phyloP scores from a whole-genome alignment of 768 basidiomycete genomes.

The Termitomyces sp. region DNA sequence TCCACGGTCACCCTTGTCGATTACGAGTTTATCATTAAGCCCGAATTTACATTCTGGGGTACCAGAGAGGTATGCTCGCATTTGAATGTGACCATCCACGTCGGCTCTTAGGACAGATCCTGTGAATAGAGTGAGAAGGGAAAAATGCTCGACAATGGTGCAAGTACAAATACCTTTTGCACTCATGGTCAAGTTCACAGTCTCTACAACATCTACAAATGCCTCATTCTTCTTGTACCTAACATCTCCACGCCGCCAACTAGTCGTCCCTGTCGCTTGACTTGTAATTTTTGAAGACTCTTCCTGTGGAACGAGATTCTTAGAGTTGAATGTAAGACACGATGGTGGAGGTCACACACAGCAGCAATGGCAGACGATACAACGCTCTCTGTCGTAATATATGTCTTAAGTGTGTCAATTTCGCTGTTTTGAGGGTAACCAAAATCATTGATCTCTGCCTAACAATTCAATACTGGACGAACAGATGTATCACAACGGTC shows the following conservation, averaged over 20 bases:
- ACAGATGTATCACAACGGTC: background rate
- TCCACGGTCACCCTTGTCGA: conserved; percentile 75
- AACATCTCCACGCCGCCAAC: conserved; percentile 92
- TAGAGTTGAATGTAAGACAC: background rate
- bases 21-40: conserved; percentile 95
- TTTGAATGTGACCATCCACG: conserved; percentile 95
- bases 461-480: conserved; percentile 1
- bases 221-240: conserved; percentile 99
- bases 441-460: conserved; percentile 89
- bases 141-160: background rate
- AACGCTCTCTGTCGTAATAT: conserved; percentile 97
- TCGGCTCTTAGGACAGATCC: conserved; percentile 92
- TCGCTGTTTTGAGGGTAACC: conserved; percentile 99
- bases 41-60: conserved; percentile 99
- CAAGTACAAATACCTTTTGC: conserved; percentile 66
- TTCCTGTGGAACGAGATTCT: conserved; percentile 48
- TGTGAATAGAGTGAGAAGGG: conserved; percentile 21
- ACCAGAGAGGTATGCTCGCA: conserved; percentile 95
- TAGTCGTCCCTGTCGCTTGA: conserved; percentile 95
- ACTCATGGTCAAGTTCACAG: conserved; percentile 94
- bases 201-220: conserved; percentile 99
- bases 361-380: conserved; percentile 81
- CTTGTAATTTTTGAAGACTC: conserved; percentile 96
- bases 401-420: conserved; percentile 94
- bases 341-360: conserved; percentile 35